Percentiles rank a stretch among this genome's conserved stretches.
Evolutionary conservation across 805 yeast genomes (phyloP).

Genomic region (Lachancea quebecensis): DNA sequence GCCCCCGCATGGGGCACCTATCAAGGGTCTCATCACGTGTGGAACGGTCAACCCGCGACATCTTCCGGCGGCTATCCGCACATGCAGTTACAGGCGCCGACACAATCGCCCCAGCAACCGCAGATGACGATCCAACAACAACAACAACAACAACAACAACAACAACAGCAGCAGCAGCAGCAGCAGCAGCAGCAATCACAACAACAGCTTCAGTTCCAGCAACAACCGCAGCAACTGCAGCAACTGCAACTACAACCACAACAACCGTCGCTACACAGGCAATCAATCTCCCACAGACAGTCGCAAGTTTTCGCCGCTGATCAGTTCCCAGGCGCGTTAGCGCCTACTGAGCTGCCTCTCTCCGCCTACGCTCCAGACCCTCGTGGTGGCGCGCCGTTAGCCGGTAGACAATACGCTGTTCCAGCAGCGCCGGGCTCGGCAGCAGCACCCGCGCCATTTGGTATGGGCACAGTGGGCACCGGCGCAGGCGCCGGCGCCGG

Average conservation of each 20-base stretch:
- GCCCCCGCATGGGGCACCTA: too few species aligned
- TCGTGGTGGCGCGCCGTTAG: too few species aligned
- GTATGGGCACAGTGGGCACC: too few species aligned
- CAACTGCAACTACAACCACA: conserved; percentile 8
- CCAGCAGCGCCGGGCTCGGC: too few species aligned
- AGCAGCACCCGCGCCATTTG: too few species aligned
- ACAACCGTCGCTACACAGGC: conserved; percentile 5
- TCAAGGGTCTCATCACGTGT: too few species aligned
- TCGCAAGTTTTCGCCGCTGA: neutral
- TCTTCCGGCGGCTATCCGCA: neutral
- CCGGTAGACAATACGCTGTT: too few species aligned
- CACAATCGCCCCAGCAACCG: neutral
- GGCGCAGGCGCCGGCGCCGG: too few species aligned
- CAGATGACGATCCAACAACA: conserved; percentile 2
- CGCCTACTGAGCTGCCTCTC: too few species aligned
- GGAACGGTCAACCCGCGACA: too few species aligned
- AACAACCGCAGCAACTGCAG: conserved; percentile 8
- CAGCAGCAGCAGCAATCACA: neutral
- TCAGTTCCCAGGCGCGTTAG: too few species aligned
- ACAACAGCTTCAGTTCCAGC: conserved; percentile 2
- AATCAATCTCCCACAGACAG: conserved; percentile 2
- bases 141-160: conserved; percentile 9
- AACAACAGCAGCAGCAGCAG: conserved; percentile 8
- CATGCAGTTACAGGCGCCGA: neutral
- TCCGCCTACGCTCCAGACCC: too few species aligned